These are phyloP conservation scores for Aspergillus sp. DNA, from an alignment of 2,329 filamentous ascomycete genomes.

Conservation along the genomic window DNA sequence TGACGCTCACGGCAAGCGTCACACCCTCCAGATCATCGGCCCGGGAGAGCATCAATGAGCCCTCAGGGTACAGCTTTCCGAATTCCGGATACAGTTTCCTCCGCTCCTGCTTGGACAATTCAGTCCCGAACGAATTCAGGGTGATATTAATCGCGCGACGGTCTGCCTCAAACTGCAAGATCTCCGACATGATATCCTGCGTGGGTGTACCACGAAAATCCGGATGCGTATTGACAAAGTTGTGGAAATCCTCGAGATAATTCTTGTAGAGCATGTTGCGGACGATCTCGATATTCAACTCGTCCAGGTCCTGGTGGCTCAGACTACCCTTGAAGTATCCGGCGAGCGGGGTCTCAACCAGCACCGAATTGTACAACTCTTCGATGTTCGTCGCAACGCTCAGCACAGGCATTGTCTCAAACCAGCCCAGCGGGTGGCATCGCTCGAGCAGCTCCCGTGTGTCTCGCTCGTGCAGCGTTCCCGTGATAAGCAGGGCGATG, in stretches of 20 bases:
- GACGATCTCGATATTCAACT: slow-evolving; percentile 98
- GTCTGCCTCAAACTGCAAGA: slow-evolving; percentile 94
- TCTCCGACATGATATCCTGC: slow-evolving; percentile 88
- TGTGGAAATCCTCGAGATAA: slow-evolving; percentile 95
- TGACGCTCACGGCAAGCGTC: slow-evolving; percentile 82
- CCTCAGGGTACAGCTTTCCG: slow-evolving; percentile 85
- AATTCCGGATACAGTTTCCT: slow-evolving; percentile 95
- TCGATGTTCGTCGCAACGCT: slow-evolving; percentile 98
- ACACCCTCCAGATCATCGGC: slow-evolving; percentile 95
- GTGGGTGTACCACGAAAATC: slow-evolving; percentile 85
- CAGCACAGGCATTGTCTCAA: slow-evolving; percentile 96
- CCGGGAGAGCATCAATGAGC: slow-evolving; percentile 85
- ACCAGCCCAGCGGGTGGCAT: slow-evolving; percentile 96
- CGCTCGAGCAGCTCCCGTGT: slow-evolving; percentile 89
- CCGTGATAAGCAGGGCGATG: slow-evolving; percentile 92
- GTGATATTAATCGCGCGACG: slow-evolving; percentile 97
- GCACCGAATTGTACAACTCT: slow-evolving; percentile 94
- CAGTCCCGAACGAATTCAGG: slow-evolving; percentile 95
- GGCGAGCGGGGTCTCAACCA: slow-evolving; percentile 92
- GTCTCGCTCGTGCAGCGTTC: slow-evolving; percentile 93
- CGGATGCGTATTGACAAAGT: slow-evolving; percentile 82
- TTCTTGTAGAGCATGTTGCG: slow-evolving; percentile 99
- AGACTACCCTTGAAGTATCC: slow-evolving; percentile 96
- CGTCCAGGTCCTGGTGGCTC: slow-evolving; percentile 92
- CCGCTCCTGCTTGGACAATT: slow-evolving; percentile 84